These are phyloP conservation scores for Scheffersomyces coipomensis DNA, from an alignment of 805 yeast species.

Conservation along the genomic window DNA sequence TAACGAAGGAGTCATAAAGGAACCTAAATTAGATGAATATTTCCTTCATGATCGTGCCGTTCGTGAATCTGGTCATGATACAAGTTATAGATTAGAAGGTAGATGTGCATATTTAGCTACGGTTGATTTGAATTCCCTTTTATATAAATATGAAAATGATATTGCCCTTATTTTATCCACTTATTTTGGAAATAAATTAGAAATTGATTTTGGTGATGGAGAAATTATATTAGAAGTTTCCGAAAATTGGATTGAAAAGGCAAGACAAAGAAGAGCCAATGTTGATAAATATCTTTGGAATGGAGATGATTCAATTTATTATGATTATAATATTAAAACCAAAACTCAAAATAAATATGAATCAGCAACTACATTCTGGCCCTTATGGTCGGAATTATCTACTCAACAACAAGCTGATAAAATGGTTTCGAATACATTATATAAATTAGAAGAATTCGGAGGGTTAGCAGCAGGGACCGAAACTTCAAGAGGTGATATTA, in stretches of 20 bases:
- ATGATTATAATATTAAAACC: constrained; percentile 73
- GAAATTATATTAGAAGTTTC: constrained; percentile 38
- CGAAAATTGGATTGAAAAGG: constrained; percentile 60
- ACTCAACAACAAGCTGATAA: constrained; percentile 62
- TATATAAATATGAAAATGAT: constrained; percentile 88
- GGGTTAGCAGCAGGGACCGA: constrained; percentile 87
- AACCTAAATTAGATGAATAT: constrained; percentile 84
- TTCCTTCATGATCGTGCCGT: constrained; percentile 92
- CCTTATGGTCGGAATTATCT: constrained; percentile 81
- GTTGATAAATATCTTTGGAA: constrained; percentile 82
- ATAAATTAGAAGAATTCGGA: constrained; percentile 79
- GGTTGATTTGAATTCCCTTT: constrained; percentile 78
- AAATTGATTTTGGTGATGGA: constrained; percentile 1
- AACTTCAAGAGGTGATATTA: constrained; percentile 67
- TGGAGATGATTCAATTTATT: constrained; percentile 71
- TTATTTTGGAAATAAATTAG: constrained; percentile 51
- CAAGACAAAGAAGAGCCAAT: constrained; percentile 50
- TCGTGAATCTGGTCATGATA: constrained; percentile 95
- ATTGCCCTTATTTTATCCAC: constrained; percentile 63
- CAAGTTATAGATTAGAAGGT: constrained; percentile 86
- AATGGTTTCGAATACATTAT: constrained; percentile 56
- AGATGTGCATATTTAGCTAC: constrained; percentile 88
- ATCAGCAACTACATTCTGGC: constrained; percentile 89
- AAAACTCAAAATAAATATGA: constrained; percentile 63
- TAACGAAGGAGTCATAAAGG: constrained; percentile 62